Percentiles rank a stretch among this genome's conserved stretches.
Evolutionary conservation across 2,329 filamentous ascomycete genomes (phyloP).

Genomic region (Microdochium trichocladiopsis): DNA sequence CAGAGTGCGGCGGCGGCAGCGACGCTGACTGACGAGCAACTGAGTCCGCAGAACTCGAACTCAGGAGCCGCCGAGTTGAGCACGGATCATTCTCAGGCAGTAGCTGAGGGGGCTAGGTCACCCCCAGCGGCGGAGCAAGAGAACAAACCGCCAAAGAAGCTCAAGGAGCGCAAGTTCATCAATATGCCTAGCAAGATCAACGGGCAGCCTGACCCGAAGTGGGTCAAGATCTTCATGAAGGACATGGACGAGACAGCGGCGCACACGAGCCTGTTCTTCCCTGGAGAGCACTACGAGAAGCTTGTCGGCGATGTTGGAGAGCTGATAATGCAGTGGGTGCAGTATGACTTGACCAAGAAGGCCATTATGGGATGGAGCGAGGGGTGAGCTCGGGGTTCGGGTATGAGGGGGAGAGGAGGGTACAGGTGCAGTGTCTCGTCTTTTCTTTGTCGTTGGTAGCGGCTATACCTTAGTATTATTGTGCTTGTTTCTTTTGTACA

Average conservation of each 20-base stretch:
- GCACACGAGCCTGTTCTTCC: constrained; percentile 75
- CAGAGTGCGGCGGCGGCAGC: not conserved
- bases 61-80: not conserved
- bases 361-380: constrained; percentile 17
- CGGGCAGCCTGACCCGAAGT: constrained; percentile 59
- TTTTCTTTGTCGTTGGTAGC: not conserved
- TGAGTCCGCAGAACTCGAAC: not conserved
- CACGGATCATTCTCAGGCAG: not conserved
- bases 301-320: constrained; percentile 70
- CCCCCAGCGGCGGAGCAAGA: not conserved
- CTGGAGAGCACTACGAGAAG: constrained; percentile 64
- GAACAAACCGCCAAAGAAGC: constrained; percentile 12
- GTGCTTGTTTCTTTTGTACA: too few species aligned
- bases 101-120: not conserved
- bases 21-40: not conserved
- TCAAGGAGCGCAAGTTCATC: constrained; percentile 71
- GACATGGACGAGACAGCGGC: constrained; percentile 80
- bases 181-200: constrained; percentile 52
- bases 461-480: too few species aligned
- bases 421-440: too few species aligned
- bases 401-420: too few species aligned
- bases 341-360: constrained; percentile 47
- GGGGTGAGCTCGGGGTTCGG: too few species aligned
- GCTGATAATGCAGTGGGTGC: constrained; percentile 62
- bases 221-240: constrained; percentile 76